Evolutionary conservation across 176 grass and related monocot genomes (phyloP).

Genomic region (Avena insularis): DNA sequence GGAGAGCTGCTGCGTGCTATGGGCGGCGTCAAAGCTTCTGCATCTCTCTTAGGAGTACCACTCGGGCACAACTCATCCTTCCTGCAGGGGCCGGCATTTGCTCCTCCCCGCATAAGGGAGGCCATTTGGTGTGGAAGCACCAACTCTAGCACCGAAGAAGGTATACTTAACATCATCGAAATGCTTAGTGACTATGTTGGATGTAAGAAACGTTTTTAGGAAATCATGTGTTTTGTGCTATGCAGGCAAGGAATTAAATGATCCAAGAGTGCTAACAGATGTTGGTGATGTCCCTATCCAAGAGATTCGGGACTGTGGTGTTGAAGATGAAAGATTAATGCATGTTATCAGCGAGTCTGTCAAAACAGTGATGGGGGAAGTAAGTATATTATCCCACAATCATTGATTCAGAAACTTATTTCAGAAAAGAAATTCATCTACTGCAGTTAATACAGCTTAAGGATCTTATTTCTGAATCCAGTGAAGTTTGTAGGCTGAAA

Average conservation of each 20-base stretch:
- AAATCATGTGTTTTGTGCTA: slow-evolving; percentile 5
- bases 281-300: slow-evolving; percentile 97
- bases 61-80: slow-evolving; percentile 98
- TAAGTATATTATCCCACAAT: slow-evolving; percentile 27
- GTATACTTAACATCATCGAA: slow-evolving; percentile 29
- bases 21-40: slow-evolving; percentile 73
- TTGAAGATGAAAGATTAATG: slow-evolving; percentile 93
- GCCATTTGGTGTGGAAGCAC: slow-evolving; percentile 99
- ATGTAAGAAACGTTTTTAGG: not conserved
- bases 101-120: slow-evolving; percentile 93
- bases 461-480: not conserved
- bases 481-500: not conserved
- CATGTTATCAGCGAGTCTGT: slow-evolving; percentile 90
- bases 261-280: slow-evolving; percentile 93
- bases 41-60: slow-evolving; percentile 82
- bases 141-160: slow-evolving; percentile 95
- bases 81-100: slow-evolving; percentile 96
- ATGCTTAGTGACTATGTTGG: not conserved
- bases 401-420: not conserved
- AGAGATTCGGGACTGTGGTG: slow-evolving; percentile 93
- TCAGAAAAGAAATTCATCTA: not conserved
- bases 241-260: slow-evolving; percentile 92
- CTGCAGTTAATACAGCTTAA: not conserved
- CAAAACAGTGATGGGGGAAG: slow-evolving; percentile 93
- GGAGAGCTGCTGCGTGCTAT: slow-evolving; percentile 82